These are phyloP conservation scores for Brassica juncea DNA, from an alignment of 345 rosid species.

Conservation along the genomic window DNA sequence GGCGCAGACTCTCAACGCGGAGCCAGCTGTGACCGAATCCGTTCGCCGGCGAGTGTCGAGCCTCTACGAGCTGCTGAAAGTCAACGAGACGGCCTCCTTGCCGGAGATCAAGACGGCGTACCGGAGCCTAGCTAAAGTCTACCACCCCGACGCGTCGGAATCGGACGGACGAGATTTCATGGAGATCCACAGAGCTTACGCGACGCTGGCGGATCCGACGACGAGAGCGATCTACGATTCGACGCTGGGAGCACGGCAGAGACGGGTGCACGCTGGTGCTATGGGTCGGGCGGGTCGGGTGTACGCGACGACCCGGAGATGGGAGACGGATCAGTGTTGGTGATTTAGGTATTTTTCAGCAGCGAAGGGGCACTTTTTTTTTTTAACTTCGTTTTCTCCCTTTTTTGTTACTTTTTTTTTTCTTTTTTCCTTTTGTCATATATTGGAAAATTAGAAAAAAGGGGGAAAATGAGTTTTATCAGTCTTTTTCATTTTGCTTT, in stretches of 20 bases:
- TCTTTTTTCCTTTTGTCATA: neutral
- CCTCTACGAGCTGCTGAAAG: neutral
- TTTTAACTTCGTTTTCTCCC: neutral
- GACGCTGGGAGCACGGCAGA: neutral
- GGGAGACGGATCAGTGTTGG: slow-evolving; percentile 6
- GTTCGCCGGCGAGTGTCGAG: neutral
- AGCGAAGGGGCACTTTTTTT: neutral
- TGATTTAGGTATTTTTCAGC: neutral
- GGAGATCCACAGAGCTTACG: neutral
- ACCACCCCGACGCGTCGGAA: neutral
- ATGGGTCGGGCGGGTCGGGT: neutral
- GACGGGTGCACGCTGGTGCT: neutral
- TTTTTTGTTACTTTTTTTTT: neutral
- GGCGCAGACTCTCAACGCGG: neutral
- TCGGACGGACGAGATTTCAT: neutral
- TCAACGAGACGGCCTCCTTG: neutral
- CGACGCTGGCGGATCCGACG: neutral
- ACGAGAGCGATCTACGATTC: neutral
- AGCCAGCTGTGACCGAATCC: neutral
- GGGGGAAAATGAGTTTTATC: neutral
- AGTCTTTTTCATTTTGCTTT: neutral
- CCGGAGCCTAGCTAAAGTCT: neutral
- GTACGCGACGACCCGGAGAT: neutral
- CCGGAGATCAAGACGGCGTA: neutral
- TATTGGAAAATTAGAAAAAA: neutral